A percentile compares a stretch with the other conserved stretches of the same genome.
phyloP scores from a whole-genome alignment of 768 basidiomycete species.

The Boletus eberwhitei region DNA sequence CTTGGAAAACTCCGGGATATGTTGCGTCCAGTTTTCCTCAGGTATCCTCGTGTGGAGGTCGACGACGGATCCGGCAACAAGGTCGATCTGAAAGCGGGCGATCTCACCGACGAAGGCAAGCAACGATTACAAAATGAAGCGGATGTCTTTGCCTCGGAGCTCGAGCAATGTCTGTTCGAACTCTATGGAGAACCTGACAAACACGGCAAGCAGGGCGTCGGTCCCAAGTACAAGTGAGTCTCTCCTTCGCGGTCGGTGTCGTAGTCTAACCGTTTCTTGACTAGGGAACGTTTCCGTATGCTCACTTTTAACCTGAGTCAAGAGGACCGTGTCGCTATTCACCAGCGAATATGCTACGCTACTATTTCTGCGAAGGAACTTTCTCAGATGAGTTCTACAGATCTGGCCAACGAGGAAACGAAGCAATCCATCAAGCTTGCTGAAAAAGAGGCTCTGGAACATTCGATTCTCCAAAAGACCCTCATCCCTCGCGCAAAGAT shows the following conservation, averaged over 20 bases:
- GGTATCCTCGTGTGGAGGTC: constrained; percentile 56
- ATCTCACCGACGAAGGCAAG: constrained; percentile 60
- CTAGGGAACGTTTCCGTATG: constrained; percentile 87
- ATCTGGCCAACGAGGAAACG: constrained; percentile 83
- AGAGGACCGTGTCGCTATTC: constrained; percentile 73
- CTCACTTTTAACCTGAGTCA: constrained; percentile 86
- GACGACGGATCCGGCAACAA: constrained; percentile 32
- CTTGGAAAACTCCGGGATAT: constrained; percentile 71
- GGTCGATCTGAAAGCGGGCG: constrained; percentile 46
- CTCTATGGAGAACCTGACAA: constrained; percentile 78
- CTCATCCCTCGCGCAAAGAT: constrained; percentile 71
- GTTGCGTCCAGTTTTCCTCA: constrained; percentile 65
- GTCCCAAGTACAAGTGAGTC: constrained; percentile 77
- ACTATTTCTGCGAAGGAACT: constrained; percentile 69
- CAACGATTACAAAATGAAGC: constrained; percentile 53
- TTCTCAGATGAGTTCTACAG: constrained; percentile 82
- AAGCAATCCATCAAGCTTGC: constrained; percentile 79
- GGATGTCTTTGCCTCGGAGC: constrained; percentile 60
- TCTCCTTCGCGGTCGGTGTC: constrained; percentile 5
- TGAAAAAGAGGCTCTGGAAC: constrained; percentile 77
- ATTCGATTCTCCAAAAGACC: constrained; percentile 77
- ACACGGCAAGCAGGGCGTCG: constrained; percentile 56
- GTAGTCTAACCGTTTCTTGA: constrained; percentile 7
- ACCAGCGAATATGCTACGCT: constrained; percentile 70
- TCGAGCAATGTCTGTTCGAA: constrained; percentile 76